A percentile compares a stretch with the other conserved stretches of the same genome.
Conservation (phyloP, 768 basidiomycete species). For the Amanita jacksonii region DNA sequence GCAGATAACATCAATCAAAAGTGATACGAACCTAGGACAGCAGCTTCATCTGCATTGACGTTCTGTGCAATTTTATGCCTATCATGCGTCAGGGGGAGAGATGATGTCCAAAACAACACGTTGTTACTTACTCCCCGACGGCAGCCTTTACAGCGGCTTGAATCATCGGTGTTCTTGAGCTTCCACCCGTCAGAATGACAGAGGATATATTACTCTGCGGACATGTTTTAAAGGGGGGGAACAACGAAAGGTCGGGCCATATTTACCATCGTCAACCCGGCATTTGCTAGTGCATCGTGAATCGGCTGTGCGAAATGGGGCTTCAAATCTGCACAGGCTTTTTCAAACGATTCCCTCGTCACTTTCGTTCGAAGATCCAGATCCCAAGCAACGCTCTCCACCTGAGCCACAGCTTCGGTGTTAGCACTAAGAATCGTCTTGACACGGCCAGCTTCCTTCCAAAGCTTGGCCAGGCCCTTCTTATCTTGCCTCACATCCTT, state of each 20-base stretch:
- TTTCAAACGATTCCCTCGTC: slow-evolving; percentile 72
- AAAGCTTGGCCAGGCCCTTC: slow-evolving; percentile 84
- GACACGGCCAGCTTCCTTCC: slow-evolving; percentile 88
- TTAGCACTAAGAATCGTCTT: slow-evolving; percentile 95
- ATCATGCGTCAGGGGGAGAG: not conserved
- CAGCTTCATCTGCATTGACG: slow-evolving; percentile 95
- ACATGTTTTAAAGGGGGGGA: slow-evolving; percentile 4
- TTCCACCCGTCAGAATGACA: slow-evolving; percentile 89
- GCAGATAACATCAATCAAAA: not conserved
- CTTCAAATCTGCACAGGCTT: slow-evolving; percentile 56
- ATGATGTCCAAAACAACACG: not conserved
- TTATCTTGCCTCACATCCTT: slow-evolving; percentile 63
- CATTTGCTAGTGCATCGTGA: slow-evolving; percentile 55
- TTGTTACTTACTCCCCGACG: slow-evolving; percentile 61
- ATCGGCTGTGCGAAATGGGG: slow-evolving; percentile 62
- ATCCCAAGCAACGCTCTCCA: slow-evolving; percentile 85
- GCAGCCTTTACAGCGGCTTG: slow-evolving; percentile 69
- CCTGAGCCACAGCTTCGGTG: slow-evolving; percentile 61
- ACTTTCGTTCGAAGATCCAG: slow-evolving; percentile 82
- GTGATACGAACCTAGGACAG: slow-evolving; percentile 58
- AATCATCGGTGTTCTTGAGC: slow-evolving; percentile 85
- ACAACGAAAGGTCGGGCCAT: not conserved
- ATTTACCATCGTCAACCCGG: slow-evolving; percentile 59
- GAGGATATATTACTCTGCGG: slow-evolving; percentile 73
- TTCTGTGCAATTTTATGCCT: slow-evolving; percentile 86